These are phyloP conservation scores for Durio zibethinus DNA, from an alignment of 345 rosid species.

Conservation along the genomic window DNA sequence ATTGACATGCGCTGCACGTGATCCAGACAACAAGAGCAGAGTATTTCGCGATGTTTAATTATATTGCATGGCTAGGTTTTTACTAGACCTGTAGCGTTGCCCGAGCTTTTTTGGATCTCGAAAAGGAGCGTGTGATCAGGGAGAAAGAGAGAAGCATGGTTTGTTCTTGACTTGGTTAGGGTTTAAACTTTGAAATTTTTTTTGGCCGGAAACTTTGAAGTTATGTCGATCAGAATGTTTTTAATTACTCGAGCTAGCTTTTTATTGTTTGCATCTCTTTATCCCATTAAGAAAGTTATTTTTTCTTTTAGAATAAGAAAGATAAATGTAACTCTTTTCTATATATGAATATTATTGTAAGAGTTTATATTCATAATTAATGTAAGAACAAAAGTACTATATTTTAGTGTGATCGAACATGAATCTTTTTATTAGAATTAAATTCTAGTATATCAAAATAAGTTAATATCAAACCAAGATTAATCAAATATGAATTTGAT, in stretches of 20 bases:
- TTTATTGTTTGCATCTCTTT: too few relatives aligned
- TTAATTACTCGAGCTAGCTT: background rate
- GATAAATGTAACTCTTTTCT: too few relatives aligned
- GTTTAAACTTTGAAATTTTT: background rate
- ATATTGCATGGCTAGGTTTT: background rate
- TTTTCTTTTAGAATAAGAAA: too few relatives aligned
- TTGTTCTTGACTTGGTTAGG: background rate
- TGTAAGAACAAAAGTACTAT: too few relatives aligned
- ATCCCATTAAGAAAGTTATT: too few relatives aligned
- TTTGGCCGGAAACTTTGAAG: background rate
- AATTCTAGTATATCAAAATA: too few relatives aligned
- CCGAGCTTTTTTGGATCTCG: conserved; percentile 24
- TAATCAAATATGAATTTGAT: too few relatives aligned
- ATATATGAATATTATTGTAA: too few relatives aligned
- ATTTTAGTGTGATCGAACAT: too few relatives aligned
- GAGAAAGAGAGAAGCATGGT: background rate
- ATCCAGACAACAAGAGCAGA: conserved; percentile 1
- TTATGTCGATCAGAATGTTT: background rate
- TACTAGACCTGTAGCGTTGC: conserved; percentile 21
- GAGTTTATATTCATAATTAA: too few relatives aligned
- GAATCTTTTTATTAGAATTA: too few relatives aligned
- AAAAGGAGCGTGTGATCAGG: background rate
- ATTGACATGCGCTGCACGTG: conserved; percentile 26
- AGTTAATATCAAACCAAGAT: too few relatives aligned
- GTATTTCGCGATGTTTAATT: background rate